phyloP scores from a whole-genome alignment of 176 grass and related monocot species.

The Oropetium thomaeum region DNA sequence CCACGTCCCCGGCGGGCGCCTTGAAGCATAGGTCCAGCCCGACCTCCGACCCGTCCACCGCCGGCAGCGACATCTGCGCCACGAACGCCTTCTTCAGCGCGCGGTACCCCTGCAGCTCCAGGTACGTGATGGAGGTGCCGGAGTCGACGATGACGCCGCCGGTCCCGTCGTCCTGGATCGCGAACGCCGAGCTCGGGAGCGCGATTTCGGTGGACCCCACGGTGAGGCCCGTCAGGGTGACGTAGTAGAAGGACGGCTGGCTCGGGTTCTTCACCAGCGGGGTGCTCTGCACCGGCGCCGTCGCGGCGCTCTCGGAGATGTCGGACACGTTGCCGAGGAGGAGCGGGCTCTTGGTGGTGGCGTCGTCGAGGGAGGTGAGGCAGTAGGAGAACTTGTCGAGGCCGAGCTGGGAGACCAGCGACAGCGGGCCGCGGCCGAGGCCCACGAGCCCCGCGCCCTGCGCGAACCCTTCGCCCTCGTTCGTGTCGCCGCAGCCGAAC shows the following conservation, averaged over 20 bases:
- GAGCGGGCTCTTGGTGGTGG: conserved; percentile 48
- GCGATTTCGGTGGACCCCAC: conserved; percentile 39
- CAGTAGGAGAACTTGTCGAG: conserved; percentile 81
- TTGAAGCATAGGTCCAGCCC: conserved; percentile 71
- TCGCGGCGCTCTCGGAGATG: conserved; percentile 19
- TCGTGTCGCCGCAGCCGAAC: conserved; percentile 66
- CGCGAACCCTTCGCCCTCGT: conserved; percentile 57
- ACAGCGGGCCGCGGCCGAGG: conserved; percentile 58
- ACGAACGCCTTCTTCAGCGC: conserved; percentile 41
- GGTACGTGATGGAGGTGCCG: conserved; percentile 71
- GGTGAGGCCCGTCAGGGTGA: conserved; percentile 48
- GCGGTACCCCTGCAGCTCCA: conserved; percentile 48
- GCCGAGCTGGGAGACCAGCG: conserved; percentile 58
- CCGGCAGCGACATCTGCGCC: conserved; percentile 56
- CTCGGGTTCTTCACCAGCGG: conserved; percentile 62
- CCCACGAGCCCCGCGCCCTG: conserved; percentile 60
- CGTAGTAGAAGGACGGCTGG: conserved; percentile 68
- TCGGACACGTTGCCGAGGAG: conserved; percentile 42
- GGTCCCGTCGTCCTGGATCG: conserved; percentile 44
- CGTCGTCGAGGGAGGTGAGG: conserved; percentile 66
- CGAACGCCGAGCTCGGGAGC: conserved; percentile 45
- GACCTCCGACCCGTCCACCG: conserved; percentile 34
- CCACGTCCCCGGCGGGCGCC: conserved; percentile 19
- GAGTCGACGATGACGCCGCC: conserved; percentile 78
- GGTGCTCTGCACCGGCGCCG: conserved; percentile 47